A percentile compares a stretch with the other conserved stretches of the same genome.
Conservation (phyloP, 2,329 filamentous ascomycete genomes). For the Kalmusia sp. region DNA sequence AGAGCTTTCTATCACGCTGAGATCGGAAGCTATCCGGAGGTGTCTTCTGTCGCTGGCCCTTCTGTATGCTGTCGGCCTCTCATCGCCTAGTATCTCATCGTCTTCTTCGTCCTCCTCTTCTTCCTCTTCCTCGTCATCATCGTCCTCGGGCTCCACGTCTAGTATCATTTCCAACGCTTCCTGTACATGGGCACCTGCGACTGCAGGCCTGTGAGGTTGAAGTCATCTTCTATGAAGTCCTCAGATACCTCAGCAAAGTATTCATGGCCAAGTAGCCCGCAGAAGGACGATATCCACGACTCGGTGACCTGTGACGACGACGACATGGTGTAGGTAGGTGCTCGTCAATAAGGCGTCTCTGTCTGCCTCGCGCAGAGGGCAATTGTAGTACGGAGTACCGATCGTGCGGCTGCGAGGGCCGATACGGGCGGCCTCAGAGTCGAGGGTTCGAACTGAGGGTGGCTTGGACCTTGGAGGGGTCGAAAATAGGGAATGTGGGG, state of each 20-base stretch:
- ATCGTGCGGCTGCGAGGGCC: background rate
- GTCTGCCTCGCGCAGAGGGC: background rate
- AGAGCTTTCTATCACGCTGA: slow-evolving; percentile 94
- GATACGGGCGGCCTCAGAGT: slow-evolving; percentile 20
- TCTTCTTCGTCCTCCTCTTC: slow-evolving; percentile 70
- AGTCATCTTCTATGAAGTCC: slow-evolving; percentile 99
- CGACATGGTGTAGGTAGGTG: slow-evolving; percentile 53
- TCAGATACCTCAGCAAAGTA: slow-evolving; percentile 99
- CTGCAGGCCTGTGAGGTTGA: slow-evolving; percentile 95
- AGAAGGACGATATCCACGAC: slow-evolving; percentile 98
- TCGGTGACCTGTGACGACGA: slow-evolving; percentile 70
- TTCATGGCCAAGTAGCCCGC: slow-evolving; percentile 92
- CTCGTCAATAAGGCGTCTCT: slow-evolving; percentile 1
- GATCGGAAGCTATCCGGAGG: slow-evolving; percentile 86
- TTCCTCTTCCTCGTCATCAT: slow-evolving; percentile 82
- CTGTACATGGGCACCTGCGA: slow-evolving; percentile 97
- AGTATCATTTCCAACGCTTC: slow-evolving; percentile 99
- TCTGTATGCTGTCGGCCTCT: slow-evolving; percentile 65
- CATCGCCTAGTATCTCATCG: slow-evolving; percentile 52
- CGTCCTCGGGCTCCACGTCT: slow-evolving; percentile 95
- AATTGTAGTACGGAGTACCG: slow-evolving; percentile 1
- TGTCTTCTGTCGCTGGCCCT: slow-evolving; percentile 67
- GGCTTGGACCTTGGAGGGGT: slow-evolving; percentile 30
- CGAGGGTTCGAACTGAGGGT: slow-evolving; percentile 22
- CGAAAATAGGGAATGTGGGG: slow-evolving; percentile 40